phyloP scores from a whole-genome alignment of 352 stramenopile species.

The Albugo candida region DNA sequence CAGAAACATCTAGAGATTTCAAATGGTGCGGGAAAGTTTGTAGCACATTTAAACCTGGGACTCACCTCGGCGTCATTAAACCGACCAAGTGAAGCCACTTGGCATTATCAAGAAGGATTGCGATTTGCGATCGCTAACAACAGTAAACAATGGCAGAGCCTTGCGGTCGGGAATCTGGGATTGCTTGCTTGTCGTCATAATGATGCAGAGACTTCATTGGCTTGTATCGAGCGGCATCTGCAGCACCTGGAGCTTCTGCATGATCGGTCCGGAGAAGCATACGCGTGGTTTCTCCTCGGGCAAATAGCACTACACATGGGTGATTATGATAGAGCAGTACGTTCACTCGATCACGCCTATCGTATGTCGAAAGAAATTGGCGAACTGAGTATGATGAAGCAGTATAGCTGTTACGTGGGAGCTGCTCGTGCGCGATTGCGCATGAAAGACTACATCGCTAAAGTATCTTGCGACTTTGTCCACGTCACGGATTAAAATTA shows the following conservation, averaged over 20 bases:
- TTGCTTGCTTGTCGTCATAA: conserved; percentile 68
- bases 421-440: conserved; percentile 44
- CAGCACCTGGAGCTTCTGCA: conserved; percentile 76
- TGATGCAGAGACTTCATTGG: conserved; percentile 48
- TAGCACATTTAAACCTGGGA: conserved; percentile 73
- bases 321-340: conserved; percentile 44
- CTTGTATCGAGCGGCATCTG: conserved; percentile 80
- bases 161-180: conserved; percentile 75
- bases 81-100: conserved; percentile 43
- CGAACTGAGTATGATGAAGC: conserved; percentile 41
- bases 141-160: conserved; percentile 65
- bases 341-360: conserved; percentile 64
- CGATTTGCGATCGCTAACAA: conserved; percentile 71
- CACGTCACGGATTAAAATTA: too few species aligned
- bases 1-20: conserved; percentile 54
- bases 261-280: conserved; percentile 52
- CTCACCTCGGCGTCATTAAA: conserved; percentile 52
- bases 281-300: conserved; percentile 74
- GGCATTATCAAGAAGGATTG: conserved; percentile 74
- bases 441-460: conserved; percentile 29
- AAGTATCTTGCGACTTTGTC: not conserved
- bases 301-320: conserved; percentile 34
- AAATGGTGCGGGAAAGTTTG: conserved; percentile 72
- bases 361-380: conserved; percentile 45
- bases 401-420: conserved; percentile 66